Base-by-base conservation (phyloP, 2,329 filamentous ascomycete species). In the Raffaelea deltoideospora region DNA sequence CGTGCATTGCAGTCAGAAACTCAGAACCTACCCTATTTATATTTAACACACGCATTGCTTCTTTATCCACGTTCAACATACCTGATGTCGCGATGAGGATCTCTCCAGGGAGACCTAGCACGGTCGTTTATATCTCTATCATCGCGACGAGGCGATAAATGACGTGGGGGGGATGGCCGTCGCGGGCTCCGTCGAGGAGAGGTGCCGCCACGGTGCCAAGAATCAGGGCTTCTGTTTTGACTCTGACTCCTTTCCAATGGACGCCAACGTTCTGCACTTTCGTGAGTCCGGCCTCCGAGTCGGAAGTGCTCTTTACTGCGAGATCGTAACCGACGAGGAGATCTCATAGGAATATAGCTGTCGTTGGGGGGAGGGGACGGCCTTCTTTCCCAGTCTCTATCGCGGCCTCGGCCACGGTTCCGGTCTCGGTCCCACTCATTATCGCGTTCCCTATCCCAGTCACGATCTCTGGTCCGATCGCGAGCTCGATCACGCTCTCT, bases 131-230 rank as follows among this genome's bases (percentile, higher is more conserved):
- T 43, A 34, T 50, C 50, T 4, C 41, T 42, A 38, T 49, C 51
- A 37, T 66, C 62, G 13, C 63, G 60, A 31, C 59, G 54, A 32
- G 58, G 54, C 10, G 58, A 59, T 28, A 51, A n/a, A n/a, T n/a
- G 52, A 34, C 54, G 55, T 26, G 59, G 56, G 28, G 52, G 52
- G 24, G 53, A 52, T 26, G 52, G 40, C 35, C 56, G 48, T 5
- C 50, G 51, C n/a, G 58, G 55, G 36, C 53, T 55, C 26, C 51
- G 47, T 34, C 51, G 45, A 33, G 45, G 44, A 8, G 33, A 24
- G 1, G 20, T 10, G 2, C 10, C 15, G 20, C 22, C 34, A 7
- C 18, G 51, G 49, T 13, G 55, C 51, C 37, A 41, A 41, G 18
- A 46, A 43, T 39, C 53, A 5, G 57, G 56, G 34, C 53, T 57